Base-by-base conservation (phyloP, 208 protist genomes). In the Crithidia fasciculata region DNA sequence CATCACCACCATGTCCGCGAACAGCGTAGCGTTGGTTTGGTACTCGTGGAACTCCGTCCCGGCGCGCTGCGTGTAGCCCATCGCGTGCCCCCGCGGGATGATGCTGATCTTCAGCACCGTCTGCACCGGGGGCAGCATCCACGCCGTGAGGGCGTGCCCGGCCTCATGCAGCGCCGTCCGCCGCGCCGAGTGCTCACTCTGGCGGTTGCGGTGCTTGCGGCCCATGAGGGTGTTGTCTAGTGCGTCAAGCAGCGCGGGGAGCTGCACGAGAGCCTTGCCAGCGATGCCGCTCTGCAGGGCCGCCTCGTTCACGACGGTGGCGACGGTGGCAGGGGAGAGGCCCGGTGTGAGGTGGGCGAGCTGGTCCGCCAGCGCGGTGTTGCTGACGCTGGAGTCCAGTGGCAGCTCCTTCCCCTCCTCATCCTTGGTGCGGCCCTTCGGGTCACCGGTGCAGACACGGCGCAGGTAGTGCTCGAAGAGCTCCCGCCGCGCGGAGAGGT, bases 281-380 rank as follows among this genome's bases (percentile, higher is more conserved):
- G 84, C 85, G 63, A 96, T 93, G 57, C 87, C 89, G 55, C 87
- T 88, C 74, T 93, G 86, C 66, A 97, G 82, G 41, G 98, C 97
- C 19, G 97, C 98, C 83, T 99, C 98, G 77, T 99, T 99, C 62
- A 96, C 92, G 13, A 99, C 91, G 43, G 98, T 99, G 37, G 97
- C 91, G 69, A 99, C 98, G 56, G 98, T 98, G 18, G 98, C 98
- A 45, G 97, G 94, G 13, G 91, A 94, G 19, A 98, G 72, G 12
- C 94, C 94, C 5, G 94, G 92, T 16, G 97, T 99, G 3, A 97
- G 81, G 53, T 91, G 80, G 13, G 96, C 83, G 44, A 96, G 77
- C 66, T 85, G 68, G 15, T 75, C 56, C 18, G 76, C 76, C 28
- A 79, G 9, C 0, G 75, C 82, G n/a, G 57, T 69, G 74, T 94